These are phyloP conservation scores for Psilocybe mexicana DNA, from an alignment of 1,284 basidiomycete species.

Conservation along the genomic window DNA sequence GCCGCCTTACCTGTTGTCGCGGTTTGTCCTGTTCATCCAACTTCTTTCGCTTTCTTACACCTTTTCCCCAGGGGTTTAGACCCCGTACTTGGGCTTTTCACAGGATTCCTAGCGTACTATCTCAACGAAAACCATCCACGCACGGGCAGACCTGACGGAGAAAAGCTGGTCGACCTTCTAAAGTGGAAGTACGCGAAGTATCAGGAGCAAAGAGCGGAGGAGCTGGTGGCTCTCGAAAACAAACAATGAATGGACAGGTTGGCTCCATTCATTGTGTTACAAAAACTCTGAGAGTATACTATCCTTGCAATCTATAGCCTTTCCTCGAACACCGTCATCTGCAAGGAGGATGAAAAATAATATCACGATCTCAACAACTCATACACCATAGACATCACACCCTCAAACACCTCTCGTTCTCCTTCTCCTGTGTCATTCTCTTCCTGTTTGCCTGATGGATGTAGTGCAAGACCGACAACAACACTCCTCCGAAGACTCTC, in stretches of 20 bases:
- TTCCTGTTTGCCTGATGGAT: slow-evolving; percentile 32
- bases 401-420: slow-evolving; percentile 64
- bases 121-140: slow-evolving; percentile 85
- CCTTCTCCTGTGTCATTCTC: slow-evolving; percentile 37
- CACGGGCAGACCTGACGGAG: slow-evolving; percentile 65
- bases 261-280: not conserved
- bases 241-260: slow-evolving; percentile 4
- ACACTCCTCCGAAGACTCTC: slow-evolving; percentile 51
- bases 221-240: slow-evolving; percentile 24
- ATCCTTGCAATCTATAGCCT: too few relatives aligned
- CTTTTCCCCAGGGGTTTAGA: slow-evolving; percentile 55
- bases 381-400: slow-evolving; percentile 67
- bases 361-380: slow-evolving; percentile 29
- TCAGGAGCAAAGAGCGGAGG: slow-evolving; percentile 27
- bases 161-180: slow-evolving; percentile 62
- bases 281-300: not conserved
- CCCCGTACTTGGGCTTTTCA: slow-evolving; percentile 79
- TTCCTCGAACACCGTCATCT: too few relatives aligned
- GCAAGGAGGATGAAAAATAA: not conserved
- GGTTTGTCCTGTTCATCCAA: slow-evolving; percentile 37
- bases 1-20: slow-evolving; percentile 47
- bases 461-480: slow-evolving; percentile 70
- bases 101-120: slow-evolving; percentile 80
- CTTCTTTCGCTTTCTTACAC: slow-evolving; percentile 1
- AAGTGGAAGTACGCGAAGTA: slow-evolving; percentile 66